These are phyloP conservation scores for Cutaneotrichosporon daszewskae DNA, from an alignment of 1,284 basidiomycete species.

Conservation along the genomic window DNA sequence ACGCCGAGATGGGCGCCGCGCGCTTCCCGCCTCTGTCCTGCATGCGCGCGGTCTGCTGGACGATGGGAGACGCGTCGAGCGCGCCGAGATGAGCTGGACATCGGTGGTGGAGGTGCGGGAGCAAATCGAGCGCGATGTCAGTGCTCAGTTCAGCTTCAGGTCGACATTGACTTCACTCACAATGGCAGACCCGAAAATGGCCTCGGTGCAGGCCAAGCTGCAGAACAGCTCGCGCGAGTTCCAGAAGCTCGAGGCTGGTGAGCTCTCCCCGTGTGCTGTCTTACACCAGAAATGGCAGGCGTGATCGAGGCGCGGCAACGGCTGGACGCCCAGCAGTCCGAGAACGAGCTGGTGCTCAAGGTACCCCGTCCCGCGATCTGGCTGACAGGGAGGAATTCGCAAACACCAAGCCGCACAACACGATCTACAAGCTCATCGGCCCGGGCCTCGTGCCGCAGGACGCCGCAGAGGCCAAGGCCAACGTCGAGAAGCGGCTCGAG, in stretches of 20 bases:
- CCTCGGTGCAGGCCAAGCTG: constrained; percentile 47
- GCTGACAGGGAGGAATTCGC: constrained; percentile 66
- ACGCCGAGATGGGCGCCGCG: constrained; percentile 23
- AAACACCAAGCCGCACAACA: constrained; percentile 68
- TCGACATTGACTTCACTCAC: constrained; percentile 1
- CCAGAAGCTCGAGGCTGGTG: constrained; percentile 65
- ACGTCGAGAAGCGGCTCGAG: constrained; percentile 85
- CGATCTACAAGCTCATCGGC: constrained; percentile 87
- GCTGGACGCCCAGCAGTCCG: constrained; percentile 80
- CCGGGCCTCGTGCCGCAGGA: constrained; percentile 89
- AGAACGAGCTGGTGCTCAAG: constrained; percentile 90
- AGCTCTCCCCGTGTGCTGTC: constrained; percentile 9
- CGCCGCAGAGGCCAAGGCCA: constrained; percentile 74
- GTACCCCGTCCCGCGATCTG: constrained; percentile 47
- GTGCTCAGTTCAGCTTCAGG: too few relatives aligned
- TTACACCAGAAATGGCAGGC: constrained; percentile 56
- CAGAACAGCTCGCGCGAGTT: constrained; percentile 65
- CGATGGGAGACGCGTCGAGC: too few relatives aligned
- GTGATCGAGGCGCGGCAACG: constrained; percentile 73
- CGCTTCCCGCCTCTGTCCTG: too few relatives aligned
- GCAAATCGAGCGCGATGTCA: too few relatives aligned
- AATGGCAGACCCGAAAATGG: constrained; percentile 33
- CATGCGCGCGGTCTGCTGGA: too few relatives aligned
- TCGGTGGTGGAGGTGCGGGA: too few relatives aligned
- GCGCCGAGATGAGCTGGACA: too few relatives aligned